Conservation (phyloP, 305 asterid genomes). For the Solanum hybrid region DNA sequence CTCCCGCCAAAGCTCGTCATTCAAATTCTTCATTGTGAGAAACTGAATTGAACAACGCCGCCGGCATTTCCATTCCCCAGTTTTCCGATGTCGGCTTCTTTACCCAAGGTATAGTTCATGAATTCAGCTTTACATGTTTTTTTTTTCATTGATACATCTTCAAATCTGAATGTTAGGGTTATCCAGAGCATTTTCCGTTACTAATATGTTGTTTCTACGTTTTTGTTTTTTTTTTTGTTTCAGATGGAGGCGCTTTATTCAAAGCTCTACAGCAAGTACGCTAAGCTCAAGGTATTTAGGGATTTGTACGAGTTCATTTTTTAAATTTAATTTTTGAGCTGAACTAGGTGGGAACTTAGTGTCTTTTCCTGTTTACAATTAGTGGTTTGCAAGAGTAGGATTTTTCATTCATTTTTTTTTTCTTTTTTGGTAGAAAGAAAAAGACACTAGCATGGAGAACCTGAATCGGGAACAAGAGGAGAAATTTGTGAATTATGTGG, state of each 20-base stretch:
- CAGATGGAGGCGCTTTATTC: slow-evolving; percentile 58
- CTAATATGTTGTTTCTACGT: background rate
- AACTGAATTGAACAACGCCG: background rate
- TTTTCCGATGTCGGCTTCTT: background rate
- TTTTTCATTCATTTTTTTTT: background rate
- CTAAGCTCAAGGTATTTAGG: slow-evolving; percentile 39
- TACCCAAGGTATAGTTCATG: background rate
- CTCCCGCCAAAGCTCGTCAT: background rate
- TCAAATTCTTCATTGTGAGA: background rate
- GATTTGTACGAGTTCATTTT: background rate
- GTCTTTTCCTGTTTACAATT: background rate
- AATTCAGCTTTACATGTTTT: background rate
- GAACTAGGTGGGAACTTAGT: background rate
- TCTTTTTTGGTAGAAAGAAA: slow-evolving; percentile 38
- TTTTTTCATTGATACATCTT: background rate
- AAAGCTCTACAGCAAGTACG: slow-evolving; percentile 53
- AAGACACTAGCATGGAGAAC: slow-evolving; percentile 42
- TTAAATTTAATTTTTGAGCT: background rate
- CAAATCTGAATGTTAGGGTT: background rate
- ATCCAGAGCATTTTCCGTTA: background rate
- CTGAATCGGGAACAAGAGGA: slow-evolving; percentile 58
- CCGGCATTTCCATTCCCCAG: background rate
- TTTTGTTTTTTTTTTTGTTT: background rate
- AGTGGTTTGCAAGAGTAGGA: background rate
- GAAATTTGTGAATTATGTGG: slow-evolving; percentile 45